Conservation (phyloP, 2,329 filamentous ascomycete species). For the Nothomitra cinnamomea region DNA sequence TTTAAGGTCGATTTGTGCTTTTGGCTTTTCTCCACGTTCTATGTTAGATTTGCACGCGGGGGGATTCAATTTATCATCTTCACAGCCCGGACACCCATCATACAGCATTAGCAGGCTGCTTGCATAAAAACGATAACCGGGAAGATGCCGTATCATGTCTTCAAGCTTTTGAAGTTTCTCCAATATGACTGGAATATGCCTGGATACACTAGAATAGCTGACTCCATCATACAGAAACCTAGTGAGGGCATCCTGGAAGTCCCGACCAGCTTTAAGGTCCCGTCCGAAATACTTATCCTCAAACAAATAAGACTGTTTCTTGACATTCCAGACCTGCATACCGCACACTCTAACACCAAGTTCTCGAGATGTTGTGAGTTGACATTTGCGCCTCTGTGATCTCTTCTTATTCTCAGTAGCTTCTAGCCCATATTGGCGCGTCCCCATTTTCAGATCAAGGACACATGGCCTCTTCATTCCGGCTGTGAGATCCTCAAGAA, state of each 20-base stretch:
- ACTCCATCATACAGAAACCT: constrained; percentile 84
- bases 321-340: constrained; percentile 87
- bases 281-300: constrained; percentile 97
- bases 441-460: constrained; percentile 97
- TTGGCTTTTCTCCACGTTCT: neutral
- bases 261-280: constrained; percentile 65
- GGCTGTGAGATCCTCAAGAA: constrained; percentile 86
- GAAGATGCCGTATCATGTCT: constrained; percentile 59
- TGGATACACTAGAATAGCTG: constrained; percentile 59
- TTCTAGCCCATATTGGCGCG: constrained; percentile 87
- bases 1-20: constrained; percentile 58
- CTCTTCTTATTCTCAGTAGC: constrained; percentile 81
- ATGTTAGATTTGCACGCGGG: neutral
- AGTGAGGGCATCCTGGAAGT: constrained; percentile 78
- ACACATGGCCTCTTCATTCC: constrained; percentile 96
- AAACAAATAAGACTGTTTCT: constrained; percentile 73
- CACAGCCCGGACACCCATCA: constrained; percentile 51
- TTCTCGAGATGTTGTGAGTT: constrained; percentile 76
- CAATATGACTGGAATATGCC: constrained; percentile 76
- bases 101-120: constrained; percentile 92
- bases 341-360: constrained; percentile 89
- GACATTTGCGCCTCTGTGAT: constrained; percentile 85
- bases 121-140: constrained; percentile 87
- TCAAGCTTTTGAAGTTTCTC: constrained; percentile 73
- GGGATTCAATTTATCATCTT: neutral